phyloP scores from a whole-genome alignment of 1,284 basidiomycete species.

The Pulveroboletus sp. region DNA sequence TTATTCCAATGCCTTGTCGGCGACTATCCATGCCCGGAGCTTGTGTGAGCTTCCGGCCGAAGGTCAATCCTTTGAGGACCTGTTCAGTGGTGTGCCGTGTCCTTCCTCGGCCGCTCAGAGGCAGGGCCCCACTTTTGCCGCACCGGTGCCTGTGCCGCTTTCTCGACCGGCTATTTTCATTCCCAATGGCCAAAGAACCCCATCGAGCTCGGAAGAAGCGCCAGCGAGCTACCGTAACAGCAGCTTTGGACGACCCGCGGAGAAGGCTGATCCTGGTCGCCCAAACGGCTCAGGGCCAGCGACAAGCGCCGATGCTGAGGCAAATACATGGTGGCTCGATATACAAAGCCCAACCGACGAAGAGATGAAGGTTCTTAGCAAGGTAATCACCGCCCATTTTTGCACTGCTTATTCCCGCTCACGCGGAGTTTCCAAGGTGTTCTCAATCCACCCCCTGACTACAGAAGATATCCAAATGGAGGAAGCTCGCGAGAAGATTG shows the following conservation, averaged over 20 bases:
- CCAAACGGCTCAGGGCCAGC: slow-evolving; percentile 24
- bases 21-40: slow-evolving; percentile 94
- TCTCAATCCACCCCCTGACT: slow-evolving; percentile 96
- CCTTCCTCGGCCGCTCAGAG: not conserved
- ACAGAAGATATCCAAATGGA: slow-evolving; percentile 99
- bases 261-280: slow-evolving; percentile 24
- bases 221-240: slow-evolving; percentile 12
- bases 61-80: slow-evolving; percentile 89
- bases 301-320: slow-evolving; percentile 52
- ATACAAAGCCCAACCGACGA: slow-evolving; percentile 94
- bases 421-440: slow-evolving; percentile 61
- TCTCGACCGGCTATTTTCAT: slow-evolving; percentile 8
- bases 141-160: slow-evolving; percentile 14
- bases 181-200: slow-evolving; percentile 8
- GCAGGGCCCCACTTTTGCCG: slow-evolving; percentile 2
- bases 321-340: slow-evolving; percentile 97
- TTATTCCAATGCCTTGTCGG: slow-evolving; percentile 91
- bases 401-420: slow-evolving; percentile 9
- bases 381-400: slow-evolving; percentile 51
- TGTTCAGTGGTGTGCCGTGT: slow-evolving; percentile 67
- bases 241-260: slow-evolving; percentile 24
- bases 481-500: slow-evolving; percentile 99
- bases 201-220: slow-evolving; percentile 4
- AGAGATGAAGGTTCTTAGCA: slow-evolving; percentile 96
- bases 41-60: slow-evolving; percentile 93